These are phyloP conservation scores for Camellia japonica DNA, from an alignment of 148 eudicot species.

Conservation along the genomic window DNA sequence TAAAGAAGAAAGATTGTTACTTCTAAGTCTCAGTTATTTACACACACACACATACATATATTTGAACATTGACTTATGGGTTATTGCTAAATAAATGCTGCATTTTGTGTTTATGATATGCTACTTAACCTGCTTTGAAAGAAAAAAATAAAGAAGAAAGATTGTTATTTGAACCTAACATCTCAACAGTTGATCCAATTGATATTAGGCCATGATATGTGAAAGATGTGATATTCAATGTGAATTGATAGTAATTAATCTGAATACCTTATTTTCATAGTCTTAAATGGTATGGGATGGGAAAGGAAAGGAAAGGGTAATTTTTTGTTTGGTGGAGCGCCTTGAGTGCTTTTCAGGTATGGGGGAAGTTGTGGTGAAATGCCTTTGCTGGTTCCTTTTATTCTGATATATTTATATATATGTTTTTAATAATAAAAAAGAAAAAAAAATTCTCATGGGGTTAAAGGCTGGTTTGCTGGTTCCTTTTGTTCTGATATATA, in stretches of 20 bases:
- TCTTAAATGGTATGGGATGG: constrained; percentile 7
- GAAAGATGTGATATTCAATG: background rate
- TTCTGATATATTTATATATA: background rate
- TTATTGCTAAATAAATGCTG: background rate
- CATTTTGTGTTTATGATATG: background rate
- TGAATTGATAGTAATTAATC: background rate
- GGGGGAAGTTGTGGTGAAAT: background rate
- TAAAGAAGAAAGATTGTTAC: background rate
- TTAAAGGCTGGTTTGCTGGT: no score
- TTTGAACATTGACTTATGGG: background rate
- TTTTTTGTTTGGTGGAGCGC: constrained; percentile 16
- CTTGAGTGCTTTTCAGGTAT: constrained; percentile 3
- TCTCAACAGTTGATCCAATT: background rate
- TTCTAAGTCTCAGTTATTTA: constrained; percentile 14
- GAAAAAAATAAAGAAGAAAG: background rate
- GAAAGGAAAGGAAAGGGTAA: background rate
- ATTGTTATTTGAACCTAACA: constrained; percentile 9
- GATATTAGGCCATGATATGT: constrained; percentile 8
- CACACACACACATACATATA: no score
- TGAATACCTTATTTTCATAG: background rate
- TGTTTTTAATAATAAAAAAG: no score
- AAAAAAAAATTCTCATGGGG: no score
- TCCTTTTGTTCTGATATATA: no score
- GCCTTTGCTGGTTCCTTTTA: background rate
- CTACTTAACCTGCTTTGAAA: background rate